phyloP scores from a whole-genome alignment of 192 early-diverging fungal species.

The Coemansia sp. region DNA sequence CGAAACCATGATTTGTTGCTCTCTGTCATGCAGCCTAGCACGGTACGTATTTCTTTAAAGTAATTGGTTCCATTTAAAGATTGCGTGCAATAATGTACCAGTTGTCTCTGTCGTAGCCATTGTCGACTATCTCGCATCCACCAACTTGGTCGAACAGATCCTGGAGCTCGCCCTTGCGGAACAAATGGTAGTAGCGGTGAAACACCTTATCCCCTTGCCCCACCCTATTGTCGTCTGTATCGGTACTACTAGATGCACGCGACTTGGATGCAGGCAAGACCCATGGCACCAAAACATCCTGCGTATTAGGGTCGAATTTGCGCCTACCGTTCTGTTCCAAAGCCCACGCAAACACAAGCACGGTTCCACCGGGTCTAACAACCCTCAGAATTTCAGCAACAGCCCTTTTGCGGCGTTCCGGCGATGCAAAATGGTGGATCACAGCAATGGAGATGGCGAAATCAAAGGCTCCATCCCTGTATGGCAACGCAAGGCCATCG shows the following conservation, averaged over 20 bases:
- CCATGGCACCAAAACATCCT: conserved; percentile 97
- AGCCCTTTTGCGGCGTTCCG: conserved; percentile 71
- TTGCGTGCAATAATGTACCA: conserved; percentile 80
- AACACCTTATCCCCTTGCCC: conserved; percentile 44
- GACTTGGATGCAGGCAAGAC: conserved; percentile 61
- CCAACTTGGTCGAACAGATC: conserved; percentile 61
- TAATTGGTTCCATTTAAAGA: no score
- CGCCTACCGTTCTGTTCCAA: conserved; percentile 85
- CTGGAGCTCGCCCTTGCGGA: conserved; percentile 84
- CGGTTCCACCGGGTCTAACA: conserved; percentile 65
- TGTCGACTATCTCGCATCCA: conserved; percentile 58
- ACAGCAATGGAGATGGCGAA: conserved; percentile 96
- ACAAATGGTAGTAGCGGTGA: conserved; percentile 92
- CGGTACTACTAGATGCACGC: background rate
- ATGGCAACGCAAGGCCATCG: conserved; percentile 81
- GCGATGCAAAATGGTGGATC: conserved; percentile 88
- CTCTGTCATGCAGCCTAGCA: no score
- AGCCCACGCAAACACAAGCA: conserved; percentile 96
- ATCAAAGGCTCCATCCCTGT: conserved; percentile 74
- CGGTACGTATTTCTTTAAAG: no score
- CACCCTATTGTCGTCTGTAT: background rate
- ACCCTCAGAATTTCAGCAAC: conserved; percentile 80
- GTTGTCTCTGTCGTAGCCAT: conserved; percentile 96
- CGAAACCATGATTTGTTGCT: no score
- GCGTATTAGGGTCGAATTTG: conserved; percentile 73